Percentiles rank a stretch among this genome's conserved stretches.
Evolutionary conservation across 2,329 filamentous ascomycete genomes (phyloP).

Genomic region (Seiridium unicorne): DNA sequence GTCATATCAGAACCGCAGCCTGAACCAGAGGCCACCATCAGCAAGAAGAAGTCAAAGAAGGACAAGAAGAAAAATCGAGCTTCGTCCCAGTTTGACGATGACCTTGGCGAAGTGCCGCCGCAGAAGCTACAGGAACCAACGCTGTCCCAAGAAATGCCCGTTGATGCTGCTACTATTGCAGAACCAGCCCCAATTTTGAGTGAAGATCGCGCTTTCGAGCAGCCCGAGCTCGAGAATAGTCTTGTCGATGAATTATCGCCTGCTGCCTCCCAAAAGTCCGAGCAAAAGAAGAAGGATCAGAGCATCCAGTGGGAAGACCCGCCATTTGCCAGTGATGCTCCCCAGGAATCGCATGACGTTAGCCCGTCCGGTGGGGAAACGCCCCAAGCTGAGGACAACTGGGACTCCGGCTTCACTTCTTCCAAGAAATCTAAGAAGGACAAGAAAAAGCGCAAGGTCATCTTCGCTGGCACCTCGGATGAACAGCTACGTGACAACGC

Average conservation of each 20-base stretch:
- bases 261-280: constrained; percentile 5
- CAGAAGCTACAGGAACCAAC: constrained; percentile 8
- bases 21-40: constrained; percentile 9
- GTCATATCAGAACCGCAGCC: neutral
- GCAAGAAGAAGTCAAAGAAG: constrained; percentile 21
- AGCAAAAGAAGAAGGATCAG: constrained; percentile 1
- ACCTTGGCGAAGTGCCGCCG: constrained; percentile 8
- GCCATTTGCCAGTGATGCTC: neutral
- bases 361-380: neutral
- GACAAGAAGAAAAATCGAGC: constrained; percentile 20
- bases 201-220: constrained; percentile 3
- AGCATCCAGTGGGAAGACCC: neutral
- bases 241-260: constrained; percentile 8
- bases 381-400: neutral
- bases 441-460: constrained; percentile 8
- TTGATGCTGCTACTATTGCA: neutral
- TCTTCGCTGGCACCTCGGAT: neutral
- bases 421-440: constrained; percentile 21
- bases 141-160: neutral
- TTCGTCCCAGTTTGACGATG: constrained; percentile 14
- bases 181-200: constrained; percentile 8
- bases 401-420: neutral
- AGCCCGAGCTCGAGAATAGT: constrained; percentile 6
- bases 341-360: neutral
- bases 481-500: neutral